Evolutionary conservation across 352 stramenopile genomes (phyloP), one percentile per base, ranked within the genome.

Genomic region (Blastocystis sp.): DNA sequence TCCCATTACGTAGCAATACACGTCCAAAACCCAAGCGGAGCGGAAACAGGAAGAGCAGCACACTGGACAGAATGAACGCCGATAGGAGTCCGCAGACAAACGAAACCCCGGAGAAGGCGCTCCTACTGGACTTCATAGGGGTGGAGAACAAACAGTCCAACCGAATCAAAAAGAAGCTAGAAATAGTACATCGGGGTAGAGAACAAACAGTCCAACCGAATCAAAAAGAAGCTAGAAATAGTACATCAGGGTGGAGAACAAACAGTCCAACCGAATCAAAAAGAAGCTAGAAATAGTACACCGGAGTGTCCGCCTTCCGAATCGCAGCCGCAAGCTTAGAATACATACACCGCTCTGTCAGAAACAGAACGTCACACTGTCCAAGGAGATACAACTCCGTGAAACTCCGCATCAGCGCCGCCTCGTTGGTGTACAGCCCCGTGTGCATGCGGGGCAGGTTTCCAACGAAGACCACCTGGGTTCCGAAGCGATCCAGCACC

Each of bases 211-310:
- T 45, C 19, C 16, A 51, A 77, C 4, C 37, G 19, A n/a, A n/a
- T n/a, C n/a, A n/a, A n/a, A n/a, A n/a, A n/a, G n/a, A n/a, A n/a
- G n/a, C n/a, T n/a, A n/a, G n/a, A n/a, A n/a, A n/a, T n/a, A n/a
- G n/a, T n/a, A n/a, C 66, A 77, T 35, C 31, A 59, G 16, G 66
- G 66, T 16, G 13, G 39, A 50, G 66, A 77, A 51, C 26, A 77
- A 77, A 77, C 66, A 77, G 10, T 45, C 19, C 16, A 51, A 77
- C 4, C 37, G 19, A n/a, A n/a, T n/a, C n/a, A n/a, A n/a, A n/a
- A n/a, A n/a, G n/a, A n/a, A n/a, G n/a, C 50, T 31, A 77, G 45
- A 77, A 77, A 35, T 59, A 77, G 55, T 31, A 60, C 66, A 77
- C 66, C 31, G 50, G 16, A 35, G 66, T 16, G 13, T 45, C 55